A percentile compares a stretch with the other conserved stretches of the same genome.
Conservation (phyloP, 1,284 basidiomycete genomes). For the Austropuccinia psidii region DNA sequence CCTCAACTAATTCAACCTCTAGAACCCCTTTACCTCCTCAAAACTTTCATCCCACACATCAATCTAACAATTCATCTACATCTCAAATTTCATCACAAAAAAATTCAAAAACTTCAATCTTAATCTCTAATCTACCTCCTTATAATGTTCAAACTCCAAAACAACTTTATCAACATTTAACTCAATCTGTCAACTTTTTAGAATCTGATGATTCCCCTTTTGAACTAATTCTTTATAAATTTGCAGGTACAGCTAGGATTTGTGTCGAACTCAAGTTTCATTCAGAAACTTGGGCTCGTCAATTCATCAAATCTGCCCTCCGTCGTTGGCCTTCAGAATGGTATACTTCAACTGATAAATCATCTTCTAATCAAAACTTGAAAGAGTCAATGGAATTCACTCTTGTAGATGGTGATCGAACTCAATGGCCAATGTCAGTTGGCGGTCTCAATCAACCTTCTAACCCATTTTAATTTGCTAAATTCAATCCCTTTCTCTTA, state of each 20-base stretch:
- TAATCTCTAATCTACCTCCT: constrained; percentile 18
- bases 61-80: too few relatives aligned
- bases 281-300: not conserved
- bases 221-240: constrained; percentile 23
- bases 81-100: too few relatives aligned
- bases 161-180: constrained; percentile 18
- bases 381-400: constrained; percentile 15
- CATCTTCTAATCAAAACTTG: not conserved
- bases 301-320: not conserved
- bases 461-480: too few relatives aligned
- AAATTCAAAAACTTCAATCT: constrained; percentile 5
- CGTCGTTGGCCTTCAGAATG: constrained; percentile 5
- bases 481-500: too few relatives aligned
- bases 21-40: too few relatives aligned
- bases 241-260: constrained; percentile 7
- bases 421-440: too few relatives aligned
- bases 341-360: not conserved
- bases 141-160: not conserved
- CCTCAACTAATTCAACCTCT: too few relatives aligned
- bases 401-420: constrained; percentile 14
- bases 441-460: too few relatives aligned
- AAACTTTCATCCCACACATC: too few relatives aligned
- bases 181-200: not conserved
- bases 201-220: not conserved
- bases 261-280: constrained; percentile 27